Conservation (phyloP, 352 stramenopile genomes). For the Thraustotheca clavata region DNA sequence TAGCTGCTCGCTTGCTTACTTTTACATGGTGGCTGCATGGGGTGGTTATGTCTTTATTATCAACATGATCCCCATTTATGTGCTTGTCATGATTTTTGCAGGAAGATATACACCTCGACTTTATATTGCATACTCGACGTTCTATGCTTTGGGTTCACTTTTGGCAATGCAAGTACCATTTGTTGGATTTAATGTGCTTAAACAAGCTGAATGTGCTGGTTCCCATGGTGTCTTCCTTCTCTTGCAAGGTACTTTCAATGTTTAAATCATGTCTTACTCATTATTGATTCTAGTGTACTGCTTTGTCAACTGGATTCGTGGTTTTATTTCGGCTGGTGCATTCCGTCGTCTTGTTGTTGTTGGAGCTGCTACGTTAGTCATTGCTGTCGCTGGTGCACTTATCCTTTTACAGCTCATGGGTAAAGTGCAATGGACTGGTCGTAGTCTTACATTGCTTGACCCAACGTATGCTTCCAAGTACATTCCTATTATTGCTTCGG, state of each 20-base stretch:
- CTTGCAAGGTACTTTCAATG: slow-evolving; percentile 46
- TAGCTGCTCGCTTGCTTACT: slow-evolving; percentile 89
- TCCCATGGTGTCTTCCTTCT: slow-evolving; percentile 92
- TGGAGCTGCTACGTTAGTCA: slow-evolving; percentile 47
- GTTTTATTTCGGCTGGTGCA: slow-evolving; percentile 58
- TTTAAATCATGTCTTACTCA: background rate
- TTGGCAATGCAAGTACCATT: slow-evolving; percentile 97
- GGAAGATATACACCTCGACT: slow-evolving; percentile 90
- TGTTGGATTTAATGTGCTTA: slow-evolving; percentile 95
- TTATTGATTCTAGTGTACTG: slow-evolving; percentile 31
- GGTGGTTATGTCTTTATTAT: slow-evolving; percentile 99
- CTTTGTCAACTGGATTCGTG: slow-evolving; percentile 67
- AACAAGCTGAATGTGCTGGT: slow-evolving; percentile 73
- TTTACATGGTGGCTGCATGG: slow-evolving; percentile 96
- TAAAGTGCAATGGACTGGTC: slow-evolving; percentile 85
- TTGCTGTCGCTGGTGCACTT: slow-evolving; percentile 40
- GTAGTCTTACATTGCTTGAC: slow-evolving; percentile 85
- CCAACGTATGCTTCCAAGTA: slow-evolving; percentile 91
- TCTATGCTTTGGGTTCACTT: slow-evolving; percentile 94
- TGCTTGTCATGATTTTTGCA: slow-evolving; percentile 88
- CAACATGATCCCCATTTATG: slow-evolving; percentile 98
- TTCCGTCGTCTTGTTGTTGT: slow-evolving; percentile 71
- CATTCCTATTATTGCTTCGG: slow-evolving; percentile 91
- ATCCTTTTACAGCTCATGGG: slow-evolving; percentile 75
- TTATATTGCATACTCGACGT: slow-evolving; percentile 95